Base-by-base conservation (phyloP, 1,284 basidiomycete species). In the Golubevia sp. region DNA sequence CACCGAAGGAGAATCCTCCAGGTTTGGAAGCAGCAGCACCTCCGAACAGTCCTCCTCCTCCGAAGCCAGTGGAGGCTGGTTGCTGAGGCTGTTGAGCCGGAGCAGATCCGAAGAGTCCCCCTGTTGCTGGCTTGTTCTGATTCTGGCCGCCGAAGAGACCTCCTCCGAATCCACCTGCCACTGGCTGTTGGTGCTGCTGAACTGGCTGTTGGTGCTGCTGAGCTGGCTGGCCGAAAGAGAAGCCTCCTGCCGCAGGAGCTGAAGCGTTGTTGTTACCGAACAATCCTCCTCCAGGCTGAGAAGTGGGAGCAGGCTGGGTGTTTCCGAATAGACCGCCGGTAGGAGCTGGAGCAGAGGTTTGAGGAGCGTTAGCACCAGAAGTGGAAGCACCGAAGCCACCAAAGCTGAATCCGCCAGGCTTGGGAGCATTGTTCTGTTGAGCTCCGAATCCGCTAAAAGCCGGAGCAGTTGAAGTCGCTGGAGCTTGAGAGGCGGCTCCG, bases 261-360 rank as follows among this genome's bases (percentile, higher is more conserved):
- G 64, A 62, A 55, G 50, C 66, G 30, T 51, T 64, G 51, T 55
- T 61, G 61, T 50, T 44, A 56, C 84, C 84, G 65, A 87, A 86
- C 8, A 84, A 61, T 2, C 79, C 75, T 26, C 80, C 79, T 20
- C 76, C 68, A 24, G 71, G 67, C 48, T 72, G 73, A 55, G 70
- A 70, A 6, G 66, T 59, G 1, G 75, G 52, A 57, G 66, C 73
- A 5, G 79, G 67, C 24, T 68, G 70, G 24, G 67, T 56, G 38
- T 53, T 55, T 26, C 84, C 83, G 60, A 86, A 86, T n/a, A 86
- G 74, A 50, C 85, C 85, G 3, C 85, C 84, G 24, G 80, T 68
- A 7, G 84, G 69, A 2, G 77, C 70, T 26, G 79, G 70, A 20
- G 73, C 52, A 5, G 75, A 70, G 7, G 73, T 73, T 66, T 69